Conservation (phyloP, 1,284 basidiomycete genomes). For the Bondarzewia mesenterica region DNA sequence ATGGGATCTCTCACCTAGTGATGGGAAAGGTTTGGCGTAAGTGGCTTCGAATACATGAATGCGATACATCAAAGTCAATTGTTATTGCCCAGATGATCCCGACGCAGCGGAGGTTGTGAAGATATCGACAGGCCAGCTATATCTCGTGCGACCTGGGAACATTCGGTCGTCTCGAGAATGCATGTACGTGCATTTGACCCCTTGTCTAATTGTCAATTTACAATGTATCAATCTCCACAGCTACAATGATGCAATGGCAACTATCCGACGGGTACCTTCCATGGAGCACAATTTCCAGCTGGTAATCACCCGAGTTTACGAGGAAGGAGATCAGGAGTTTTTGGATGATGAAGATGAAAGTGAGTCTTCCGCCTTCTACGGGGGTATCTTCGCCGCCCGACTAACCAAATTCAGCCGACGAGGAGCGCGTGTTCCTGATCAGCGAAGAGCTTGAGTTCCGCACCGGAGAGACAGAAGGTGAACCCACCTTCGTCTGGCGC, state of each 20-base stretch:
- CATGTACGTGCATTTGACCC: constrained; percentile 89
- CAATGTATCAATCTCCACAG: constrained; percentile 39
- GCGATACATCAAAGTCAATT: constrained; percentile 1
- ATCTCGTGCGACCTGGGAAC: constrained; percentile 84
- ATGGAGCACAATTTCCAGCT: constrained; percentile 91
- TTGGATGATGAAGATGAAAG: constrained; percentile 95
- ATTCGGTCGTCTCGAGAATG: constrained; percentile 92
- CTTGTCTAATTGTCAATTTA: no score
- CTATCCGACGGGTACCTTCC: constrained; percentile 80
- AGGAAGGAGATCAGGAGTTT: constrained; percentile 91
- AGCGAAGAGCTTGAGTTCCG: constrained; percentile 84
- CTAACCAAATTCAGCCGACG: constrained; percentile 53
- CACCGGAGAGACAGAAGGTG: constrained; percentile 70
- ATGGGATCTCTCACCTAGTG: constrained; percentile 39
- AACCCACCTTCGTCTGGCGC: constrained; percentile 81
- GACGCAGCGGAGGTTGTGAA: constrained; percentile 92
- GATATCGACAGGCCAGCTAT: constrained; percentile 88
- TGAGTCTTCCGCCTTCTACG: constrained; percentile 22
- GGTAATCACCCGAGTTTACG: constrained; percentile 92
- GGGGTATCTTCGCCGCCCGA: neutral
- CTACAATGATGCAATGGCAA: constrained; percentile 93
- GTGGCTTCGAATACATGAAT: constrained; percentile 24
- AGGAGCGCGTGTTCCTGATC: constrained; percentile 89
- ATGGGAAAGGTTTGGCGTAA: constrained; percentile 93
- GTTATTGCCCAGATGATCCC: constrained; percentile 52